phyloP scores from a whole-genome alignment of 2,329 filamentous ascomycete genomes.

The Diaporthe citri region DNA sequence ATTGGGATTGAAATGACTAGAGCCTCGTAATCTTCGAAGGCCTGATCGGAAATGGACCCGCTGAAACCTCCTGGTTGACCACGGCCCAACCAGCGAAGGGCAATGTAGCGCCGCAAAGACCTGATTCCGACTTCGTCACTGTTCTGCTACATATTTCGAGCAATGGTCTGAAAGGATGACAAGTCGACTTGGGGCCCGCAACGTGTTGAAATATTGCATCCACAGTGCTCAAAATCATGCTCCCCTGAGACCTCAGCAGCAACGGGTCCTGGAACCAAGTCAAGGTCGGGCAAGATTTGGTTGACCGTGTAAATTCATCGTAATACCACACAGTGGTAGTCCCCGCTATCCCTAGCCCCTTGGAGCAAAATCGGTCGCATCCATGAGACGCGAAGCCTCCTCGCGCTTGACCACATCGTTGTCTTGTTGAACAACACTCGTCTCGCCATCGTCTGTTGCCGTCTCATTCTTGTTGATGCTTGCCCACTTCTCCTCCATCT shows the following conservation, averaged over 20 bases:
- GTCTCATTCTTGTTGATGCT: conserved; percentile 21
- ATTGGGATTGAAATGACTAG: neutral
- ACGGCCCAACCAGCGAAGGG: neutral
- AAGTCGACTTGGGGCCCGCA: neutral
- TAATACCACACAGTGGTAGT: too few species aligned
- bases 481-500: conserved; percentile 35
- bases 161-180: neutral
- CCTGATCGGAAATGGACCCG: neutral
- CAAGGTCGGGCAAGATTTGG: too few species aligned
- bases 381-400: too few species aligned
- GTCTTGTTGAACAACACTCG: neutral
- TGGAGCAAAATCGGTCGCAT: neutral
- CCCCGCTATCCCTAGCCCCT: neutral
- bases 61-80: neutral
- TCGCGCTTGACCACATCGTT: neutral
- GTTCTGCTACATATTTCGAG: neutral
- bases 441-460: neutral
- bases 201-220: neutral
- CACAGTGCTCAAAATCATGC: neutral
- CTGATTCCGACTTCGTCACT: neutral
- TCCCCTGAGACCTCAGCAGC: neutral
- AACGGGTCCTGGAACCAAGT: neutral
- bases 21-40: neutral
- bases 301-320: neutral
- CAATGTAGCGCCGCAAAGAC: neutral